Conservation (phyloP, 2,329 filamentous ascomycete genomes). For the Metarhizium brunneum region DNA sequence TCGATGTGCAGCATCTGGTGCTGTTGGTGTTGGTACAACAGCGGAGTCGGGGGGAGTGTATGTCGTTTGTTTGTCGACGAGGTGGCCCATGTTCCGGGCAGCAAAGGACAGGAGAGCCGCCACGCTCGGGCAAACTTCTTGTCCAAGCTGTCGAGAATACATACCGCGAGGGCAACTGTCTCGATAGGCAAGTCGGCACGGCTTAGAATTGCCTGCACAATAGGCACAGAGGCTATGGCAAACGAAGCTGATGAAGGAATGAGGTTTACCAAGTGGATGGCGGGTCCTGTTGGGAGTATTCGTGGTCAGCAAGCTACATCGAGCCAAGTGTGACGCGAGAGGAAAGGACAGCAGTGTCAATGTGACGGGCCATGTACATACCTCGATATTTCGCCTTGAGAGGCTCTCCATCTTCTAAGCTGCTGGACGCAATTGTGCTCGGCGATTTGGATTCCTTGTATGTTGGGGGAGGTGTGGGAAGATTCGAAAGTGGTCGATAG, state of each 20-base stretch:
- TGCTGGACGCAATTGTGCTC: slow-evolving; percentile 19
- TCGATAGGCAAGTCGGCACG: slow-evolving; percentile 50
- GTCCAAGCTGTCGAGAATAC: slow-evolving; percentile 56
- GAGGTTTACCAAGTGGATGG: slow-evolving; percentile 57
- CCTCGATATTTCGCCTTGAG: slow-evolving; percentile 29
- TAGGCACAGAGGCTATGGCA: slow-evolving; percentile 44
- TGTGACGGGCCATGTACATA: slow-evolving; percentile 8
- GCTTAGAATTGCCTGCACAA: slow-evolving; percentile 51
- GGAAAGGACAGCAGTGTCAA: too few relatives aligned
- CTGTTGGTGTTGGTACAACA: slow-evolving; percentile 22
- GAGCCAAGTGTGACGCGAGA: too few relatives aligned
- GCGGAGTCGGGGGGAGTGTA: slow-evolving; percentile 34
- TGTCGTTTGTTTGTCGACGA: slow-evolving; percentile 31
- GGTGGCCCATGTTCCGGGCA: slow-evolving; percentile 14
- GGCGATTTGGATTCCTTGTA: slow-evolving; percentile 32
- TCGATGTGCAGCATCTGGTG: slow-evolving; percentile 54
- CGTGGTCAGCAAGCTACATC: neutral
- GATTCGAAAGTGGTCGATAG: slow-evolving; percentile 58
- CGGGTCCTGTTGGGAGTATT: slow-evolving; percentile 40
- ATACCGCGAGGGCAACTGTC: slow-evolving; percentile 54
- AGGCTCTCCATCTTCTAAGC: slow-evolving; percentile 33
- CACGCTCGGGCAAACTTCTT: slow-evolving; percentile 53
- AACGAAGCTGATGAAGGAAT: slow-evolving; percentile 55
- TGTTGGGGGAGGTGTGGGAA: slow-evolving; percentile 57
- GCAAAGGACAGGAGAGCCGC: slow-evolving; percentile 49